Evolutionary conservation across 169 alveolate species (phyloP).

Genomic region (Amoebophrya sp.): DNA sequence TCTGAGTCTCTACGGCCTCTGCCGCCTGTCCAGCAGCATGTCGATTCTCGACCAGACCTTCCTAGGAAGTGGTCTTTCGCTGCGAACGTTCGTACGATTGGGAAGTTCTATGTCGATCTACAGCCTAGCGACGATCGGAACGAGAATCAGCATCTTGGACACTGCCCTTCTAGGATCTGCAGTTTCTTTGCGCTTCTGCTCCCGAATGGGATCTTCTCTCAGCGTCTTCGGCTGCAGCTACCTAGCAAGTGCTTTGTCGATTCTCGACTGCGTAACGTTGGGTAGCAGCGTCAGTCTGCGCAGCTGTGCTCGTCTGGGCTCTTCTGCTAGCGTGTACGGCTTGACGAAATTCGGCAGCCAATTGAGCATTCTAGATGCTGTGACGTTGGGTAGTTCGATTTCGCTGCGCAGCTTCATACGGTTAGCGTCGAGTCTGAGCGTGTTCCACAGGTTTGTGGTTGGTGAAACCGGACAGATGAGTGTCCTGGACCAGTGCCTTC

Average conservation of each 20-base stretch:
- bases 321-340: conserved; percentile 28
- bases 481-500: background rate
- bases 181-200: background rate
- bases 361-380: background rate
- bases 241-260: background rate
- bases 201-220: background rate
- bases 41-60: conserved; percentile 12
- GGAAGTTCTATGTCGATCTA: background rate
- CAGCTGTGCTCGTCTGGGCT: conserved; percentile 44
- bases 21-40: background rate
- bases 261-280: conserved; percentile 39
- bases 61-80: conserved; percentile 13
- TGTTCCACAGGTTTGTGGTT: background rate
- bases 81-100: background rate
- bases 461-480: background rate
- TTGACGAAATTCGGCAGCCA: conserved; percentile 32
- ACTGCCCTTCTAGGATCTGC: background rate
- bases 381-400: background rate
- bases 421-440: background rate
- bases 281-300: conserved; percentile 39
- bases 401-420: background rate
- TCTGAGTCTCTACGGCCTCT: background rate
- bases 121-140: background rate
- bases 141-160: background rate
- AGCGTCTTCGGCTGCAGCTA: background rate